A percentile compares a stretch with the other conserved stretches of the same genome.
Evolutionary conservation across 2,329 filamentous ascomycete genomes (phyloP).

Genomic region (Gnomoniopsis smithogilvyi): DNA sequence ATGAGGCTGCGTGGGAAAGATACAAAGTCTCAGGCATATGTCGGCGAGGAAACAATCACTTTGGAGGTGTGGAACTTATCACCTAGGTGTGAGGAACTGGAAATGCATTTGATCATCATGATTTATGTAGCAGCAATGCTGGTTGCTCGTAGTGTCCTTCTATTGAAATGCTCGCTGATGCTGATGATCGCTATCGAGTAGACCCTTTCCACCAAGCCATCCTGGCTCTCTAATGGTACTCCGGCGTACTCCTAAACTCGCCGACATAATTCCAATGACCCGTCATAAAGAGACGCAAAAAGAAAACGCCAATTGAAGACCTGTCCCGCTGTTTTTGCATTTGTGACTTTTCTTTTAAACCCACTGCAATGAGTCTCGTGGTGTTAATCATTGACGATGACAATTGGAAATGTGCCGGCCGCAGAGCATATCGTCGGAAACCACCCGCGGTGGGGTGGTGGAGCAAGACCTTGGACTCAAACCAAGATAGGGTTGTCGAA

Average conservation of each 20-base stretch:
- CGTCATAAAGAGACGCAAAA: not conserved
- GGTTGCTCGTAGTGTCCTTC: too few relatives aligned
- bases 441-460: not conserved
- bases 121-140: too few relatives aligned
- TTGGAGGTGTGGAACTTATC: not conserved
- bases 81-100: not conserved
- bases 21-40: not conserved
- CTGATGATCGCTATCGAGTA: not conserved
- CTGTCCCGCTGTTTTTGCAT: slow-evolving; percentile 1
- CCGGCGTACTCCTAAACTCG: not conserved
- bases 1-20: not conserved
- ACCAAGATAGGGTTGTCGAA: not conserved
- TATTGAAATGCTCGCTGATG: not conserved
- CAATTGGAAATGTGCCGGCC: not conserved
- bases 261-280: not conserved
- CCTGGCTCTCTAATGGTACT: not conserved
- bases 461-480: not conserved
- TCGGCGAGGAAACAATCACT: not conserved
- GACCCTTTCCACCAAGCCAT: not conserved
- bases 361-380: not conserved
- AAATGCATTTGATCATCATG: too few relatives aligned
- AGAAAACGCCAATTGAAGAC: not conserved
- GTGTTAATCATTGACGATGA: not conserved
- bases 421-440: not conserved
- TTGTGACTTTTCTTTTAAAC: not conserved